Evolutionary conservation across 441 rosid genomes (phyloP), one percentile per base, ranked within the genome.

Genomic region (Euphorbia corollata): DNA sequence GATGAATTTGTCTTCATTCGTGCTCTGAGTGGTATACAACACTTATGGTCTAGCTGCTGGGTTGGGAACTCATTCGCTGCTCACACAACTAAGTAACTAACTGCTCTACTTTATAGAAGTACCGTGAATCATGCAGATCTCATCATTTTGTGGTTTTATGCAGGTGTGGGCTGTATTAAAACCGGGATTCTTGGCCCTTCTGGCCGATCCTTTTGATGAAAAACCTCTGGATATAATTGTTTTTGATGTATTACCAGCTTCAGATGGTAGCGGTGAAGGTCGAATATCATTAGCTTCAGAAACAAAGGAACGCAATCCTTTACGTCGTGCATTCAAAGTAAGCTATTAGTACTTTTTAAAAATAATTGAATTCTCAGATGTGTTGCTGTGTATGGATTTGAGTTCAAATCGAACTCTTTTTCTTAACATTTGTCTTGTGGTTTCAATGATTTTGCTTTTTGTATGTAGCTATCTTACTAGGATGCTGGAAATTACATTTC

Each of bases 81-180:
- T 23, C n/a, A 9, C 50, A 45, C 32, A 32, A 27, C 41, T 45
- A 2, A n/a, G n/a, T n/a, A n/a, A 27, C 32, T 27, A 10, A 45
- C 32, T 41, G 27, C 20, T 8, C 2, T 24, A 7, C 54, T 55
- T 20, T 47, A 27, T 43, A 13, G 68, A 45, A 10, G 13, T 15
- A 16, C 53, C 4, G 19, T 15, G 2, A 5, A 15, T 16, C 18
- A n/a, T 48, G 53, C 19, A 48, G 7, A n/a, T 12, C 68, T 63
- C 55, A 36, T 22, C 54, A 41, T 61, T 51, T 23, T 64, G 41
- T 81, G 22, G 39, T 63, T 75, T 69, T 71, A 43, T 82, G 61
- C 82, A 95, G 98, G 98, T 92, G 74, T 95, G 98, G 98, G 99
- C 96, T 68, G 97, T 92, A 47, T 75, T 92, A 74, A 95, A 95